A percentile compares a stretch with the other conserved stretches of the same genome.
Conservation (phyloP, 2,329 filamentous ascomycete genomes). For the Cladophialophora bantiana region DNA sequence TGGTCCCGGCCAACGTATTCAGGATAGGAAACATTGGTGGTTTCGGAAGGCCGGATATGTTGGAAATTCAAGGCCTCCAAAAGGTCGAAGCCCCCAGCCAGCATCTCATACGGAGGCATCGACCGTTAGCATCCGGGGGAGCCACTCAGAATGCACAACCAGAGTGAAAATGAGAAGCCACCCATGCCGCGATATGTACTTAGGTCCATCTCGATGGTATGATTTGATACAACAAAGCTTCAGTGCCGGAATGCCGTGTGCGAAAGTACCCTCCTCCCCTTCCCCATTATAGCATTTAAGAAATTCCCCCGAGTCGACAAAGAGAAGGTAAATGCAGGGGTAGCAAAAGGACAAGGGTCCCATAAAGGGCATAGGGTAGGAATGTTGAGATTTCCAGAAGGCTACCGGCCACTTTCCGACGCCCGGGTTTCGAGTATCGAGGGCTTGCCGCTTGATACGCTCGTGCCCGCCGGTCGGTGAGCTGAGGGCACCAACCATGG, state of each 20-base stretch:
- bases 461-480: neutral
- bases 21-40: slow-evolving; percentile 2
- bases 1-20: neutral
- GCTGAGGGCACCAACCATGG: neutral
- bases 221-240: slow-evolving; percentile 6
- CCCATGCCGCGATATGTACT: neutral
- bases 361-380: neutral
- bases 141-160: neutral
- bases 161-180: neutral
- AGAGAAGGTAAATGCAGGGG: slow-evolving; percentile 6
- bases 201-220: neutral
- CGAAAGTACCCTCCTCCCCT: neutral
- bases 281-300: neutral
- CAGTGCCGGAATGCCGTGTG: slow-evolving; percentile 2
- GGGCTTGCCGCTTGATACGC: neutral
- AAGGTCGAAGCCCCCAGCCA: neutral
- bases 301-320: slow-evolving; percentile 7
- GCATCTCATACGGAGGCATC: neutral
- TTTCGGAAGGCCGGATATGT: slow-evolving; percentile 6
- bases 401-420: slow-evolving; percentile 21
- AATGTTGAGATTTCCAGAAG: slow-evolving; percentile 4
- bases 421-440: neutral
- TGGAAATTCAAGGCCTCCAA: slow-evolving; percentile 4
- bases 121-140: neutral
- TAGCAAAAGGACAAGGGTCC: neutral